phyloP scores from a whole-genome alignment of 177 flowering plant species.

The Tripterygium wilfordii region DNA sequence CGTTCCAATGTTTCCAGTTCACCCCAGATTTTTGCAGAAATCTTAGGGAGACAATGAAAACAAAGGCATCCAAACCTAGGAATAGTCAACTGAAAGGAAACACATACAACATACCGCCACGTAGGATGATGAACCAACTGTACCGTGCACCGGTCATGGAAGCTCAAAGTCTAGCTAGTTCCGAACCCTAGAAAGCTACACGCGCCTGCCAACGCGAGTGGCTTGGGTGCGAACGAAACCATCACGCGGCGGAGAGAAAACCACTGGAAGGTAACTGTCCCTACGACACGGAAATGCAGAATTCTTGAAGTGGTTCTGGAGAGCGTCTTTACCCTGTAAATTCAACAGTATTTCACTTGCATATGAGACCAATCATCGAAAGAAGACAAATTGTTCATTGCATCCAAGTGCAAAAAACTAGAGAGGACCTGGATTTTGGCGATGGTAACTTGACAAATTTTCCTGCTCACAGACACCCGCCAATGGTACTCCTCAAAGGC shows the following conservation, averaged over 20 bases:
- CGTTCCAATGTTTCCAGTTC: constrained; percentile 28
- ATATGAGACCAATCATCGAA: neutral
- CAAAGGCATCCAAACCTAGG: constrained; percentile 1
- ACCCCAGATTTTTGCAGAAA: constrained; percentile 12
- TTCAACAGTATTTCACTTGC: neutral
- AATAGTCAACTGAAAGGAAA: neutral
- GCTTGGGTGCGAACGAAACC: constrained; percentile 10
- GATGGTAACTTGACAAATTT: constrained; percentile 17
- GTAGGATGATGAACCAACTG: too few relatives aligned
- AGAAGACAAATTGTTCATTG: neutral
- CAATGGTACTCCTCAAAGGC: constrained; percentile 12
- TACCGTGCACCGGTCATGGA: neutral
- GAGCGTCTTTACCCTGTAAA: constrained; percentile 18
- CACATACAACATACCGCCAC: neutral
- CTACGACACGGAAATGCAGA: constrained; percentile 18
- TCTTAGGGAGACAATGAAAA: constrained; percentile 18
- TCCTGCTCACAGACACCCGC: constrained; percentile 12
- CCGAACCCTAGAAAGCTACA: too few relatives aligned
- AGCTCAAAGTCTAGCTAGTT: neutral
- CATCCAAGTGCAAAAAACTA: too few relatives aligned
- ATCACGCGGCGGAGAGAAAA: constrained; percentile 22
- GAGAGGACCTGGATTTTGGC: constrained; percentile 36
- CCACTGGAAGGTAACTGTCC: constrained; percentile 21
- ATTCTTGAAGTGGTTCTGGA: constrained; percentile 12
- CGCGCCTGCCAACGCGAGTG: neutral